Conservation (phyloP, 208 protist genomes). For the Trypanosoma avium region DNA sequence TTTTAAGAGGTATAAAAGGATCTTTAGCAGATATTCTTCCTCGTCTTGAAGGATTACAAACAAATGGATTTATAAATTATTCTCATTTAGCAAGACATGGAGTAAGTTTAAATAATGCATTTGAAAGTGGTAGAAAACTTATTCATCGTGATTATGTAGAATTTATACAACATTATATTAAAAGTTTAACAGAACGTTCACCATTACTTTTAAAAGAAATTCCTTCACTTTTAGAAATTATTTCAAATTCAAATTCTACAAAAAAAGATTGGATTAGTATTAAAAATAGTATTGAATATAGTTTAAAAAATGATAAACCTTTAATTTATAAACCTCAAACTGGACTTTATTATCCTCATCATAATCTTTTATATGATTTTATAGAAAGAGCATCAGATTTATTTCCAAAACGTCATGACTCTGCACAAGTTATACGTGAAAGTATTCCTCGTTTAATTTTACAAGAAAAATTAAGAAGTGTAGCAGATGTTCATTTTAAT, state of each 20-base stretch:
- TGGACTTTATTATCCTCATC: slow-evolving; percentile 77
- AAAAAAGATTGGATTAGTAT: slow-evolving; percentile 49
- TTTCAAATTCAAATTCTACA: slow-evolving; percentile 32
- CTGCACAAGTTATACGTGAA: slow-evolving; percentile 74
- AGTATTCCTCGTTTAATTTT: slow-evolving; percentile 51
- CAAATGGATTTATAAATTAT: slow-evolving; percentile 76
- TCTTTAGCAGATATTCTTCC: slow-evolving; percentile 68
- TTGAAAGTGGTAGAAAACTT: slow-evolving; percentile 55
- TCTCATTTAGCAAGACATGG: slow-evolving; percentile 75
- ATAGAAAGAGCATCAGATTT: slow-evolving; percentile 51
- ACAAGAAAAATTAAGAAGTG: slow-evolving; percentile 64
- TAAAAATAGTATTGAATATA: slow-evolving; percentile 35
- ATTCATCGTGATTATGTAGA: slow-evolving; percentile 64
- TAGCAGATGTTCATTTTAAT: slow-evolving; percentile 85
- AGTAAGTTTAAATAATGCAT: slow-evolving; percentile 46
- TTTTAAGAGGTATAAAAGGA: slow-evolving; percentile 62
- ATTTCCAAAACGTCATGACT: slow-evolving; percentile 35
- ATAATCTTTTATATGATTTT: slow-evolving; percentile 74
- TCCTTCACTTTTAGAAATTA: slow-evolving; percentile 43
- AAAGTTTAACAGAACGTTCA: slow-evolving; percentile 64
- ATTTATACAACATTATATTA: slow-evolving; percentile 57
- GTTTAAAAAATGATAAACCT: slow-evolving; percentile 38
- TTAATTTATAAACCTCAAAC: slow-evolving; percentile 47
- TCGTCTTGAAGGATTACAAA: slow-evolving; percentile 41
- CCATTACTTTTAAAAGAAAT: slow-evolving; percentile 57